phyloP scores from a whole-genome alignment of 306 rosid species.

The Neltuma alba region DNA sequence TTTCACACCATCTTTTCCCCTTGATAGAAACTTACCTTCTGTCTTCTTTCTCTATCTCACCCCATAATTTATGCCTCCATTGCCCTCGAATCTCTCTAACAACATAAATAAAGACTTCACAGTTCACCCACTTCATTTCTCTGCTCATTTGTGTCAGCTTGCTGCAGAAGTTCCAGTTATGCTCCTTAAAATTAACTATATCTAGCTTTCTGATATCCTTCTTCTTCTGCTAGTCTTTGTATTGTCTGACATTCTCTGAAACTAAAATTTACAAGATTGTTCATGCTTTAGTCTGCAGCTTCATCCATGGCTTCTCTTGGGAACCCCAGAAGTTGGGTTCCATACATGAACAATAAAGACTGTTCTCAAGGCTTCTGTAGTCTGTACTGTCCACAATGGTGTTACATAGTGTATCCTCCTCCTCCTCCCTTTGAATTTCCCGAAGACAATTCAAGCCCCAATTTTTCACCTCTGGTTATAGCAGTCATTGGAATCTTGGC shows the following conservation, averaged over 20 bases:
- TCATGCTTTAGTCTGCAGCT: not conserved
- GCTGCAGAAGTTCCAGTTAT: not conserved
- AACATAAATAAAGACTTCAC: not conserved
- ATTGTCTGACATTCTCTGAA: not conserved
- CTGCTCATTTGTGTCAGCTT: not conserved
- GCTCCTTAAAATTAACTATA: not conserved
- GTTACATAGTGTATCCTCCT: constrained; percentile 65
- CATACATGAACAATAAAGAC: constrained; percentile 66
- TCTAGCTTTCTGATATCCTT: not conserved
- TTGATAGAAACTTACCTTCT: constrained; percentile 36
- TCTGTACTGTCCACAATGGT: constrained; percentile 83
- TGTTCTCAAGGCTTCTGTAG: constrained; percentile 84
- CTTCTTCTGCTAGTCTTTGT: not conserved
- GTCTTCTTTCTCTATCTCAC: not conserved
- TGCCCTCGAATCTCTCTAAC: not conserved
- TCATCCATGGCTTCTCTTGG: constrained; percentile 62
- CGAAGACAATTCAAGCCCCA: constrained; percentile 55
- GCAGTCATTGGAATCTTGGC: constrained; percentile 75
- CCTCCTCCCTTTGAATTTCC: constrained; percentile 70
- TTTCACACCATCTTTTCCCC: constrained; percentile 47
- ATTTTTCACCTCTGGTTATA: constrained; percentile 76
- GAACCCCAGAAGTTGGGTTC: constrained; percentile 73
- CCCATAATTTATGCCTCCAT: not conserved
- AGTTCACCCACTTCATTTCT: not conserved
- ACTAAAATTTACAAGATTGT: not conserved